Evolutionary conservation across 805 yeast species (phyloP).

Genomic region (Candida multigemmis): DNA sequence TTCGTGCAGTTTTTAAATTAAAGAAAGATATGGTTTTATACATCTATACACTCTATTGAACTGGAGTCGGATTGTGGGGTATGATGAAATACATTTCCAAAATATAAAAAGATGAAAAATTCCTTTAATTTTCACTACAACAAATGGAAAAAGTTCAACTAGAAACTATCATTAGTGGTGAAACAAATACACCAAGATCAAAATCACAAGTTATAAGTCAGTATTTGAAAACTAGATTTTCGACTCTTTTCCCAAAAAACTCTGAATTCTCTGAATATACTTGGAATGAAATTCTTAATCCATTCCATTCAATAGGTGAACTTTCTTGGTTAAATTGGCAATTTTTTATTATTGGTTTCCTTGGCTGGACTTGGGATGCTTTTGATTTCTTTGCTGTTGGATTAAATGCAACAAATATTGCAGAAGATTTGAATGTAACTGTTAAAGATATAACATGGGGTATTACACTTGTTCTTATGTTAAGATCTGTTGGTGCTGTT

Average conservation of each 20-base stretch:
- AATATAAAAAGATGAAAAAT: no score
- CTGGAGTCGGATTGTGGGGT: no score
- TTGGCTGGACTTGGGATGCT: constrained; percentile 68
- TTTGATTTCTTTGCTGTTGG: constrained; percentile 63
- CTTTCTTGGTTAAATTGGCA: constrained; percentile 41
- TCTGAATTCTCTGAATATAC: constrained; percentile 26
- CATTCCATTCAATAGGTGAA: constrained; percentile 30
- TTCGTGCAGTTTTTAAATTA: no score
- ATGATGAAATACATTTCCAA: no score
- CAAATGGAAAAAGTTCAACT: no score
- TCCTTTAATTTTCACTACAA: no score
- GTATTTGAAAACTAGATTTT: constrained; percentile 36
- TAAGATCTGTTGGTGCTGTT: constrained; percentile 64
- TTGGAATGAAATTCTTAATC: constrained; percentile 34
- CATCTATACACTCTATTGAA: no score
- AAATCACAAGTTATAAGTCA: constrained; percentile 5
- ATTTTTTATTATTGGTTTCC: constrained; percentile 48
- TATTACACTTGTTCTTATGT: constrained; percentile 61
- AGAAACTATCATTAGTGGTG: constrained; percentile 5
- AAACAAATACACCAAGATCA: constrained; percentile 14
- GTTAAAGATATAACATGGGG: constrained; percentile 61
- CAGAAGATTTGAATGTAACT: constrained; percentile 33
- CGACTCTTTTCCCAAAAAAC: constrained; percentile 41
- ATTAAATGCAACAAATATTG: constrained; percentile 43
- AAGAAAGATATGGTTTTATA: no score